Evolutionary conservation across 129 eudicot species (phyloP).

Genomic region (Dittrichia graveolens): DNA sequence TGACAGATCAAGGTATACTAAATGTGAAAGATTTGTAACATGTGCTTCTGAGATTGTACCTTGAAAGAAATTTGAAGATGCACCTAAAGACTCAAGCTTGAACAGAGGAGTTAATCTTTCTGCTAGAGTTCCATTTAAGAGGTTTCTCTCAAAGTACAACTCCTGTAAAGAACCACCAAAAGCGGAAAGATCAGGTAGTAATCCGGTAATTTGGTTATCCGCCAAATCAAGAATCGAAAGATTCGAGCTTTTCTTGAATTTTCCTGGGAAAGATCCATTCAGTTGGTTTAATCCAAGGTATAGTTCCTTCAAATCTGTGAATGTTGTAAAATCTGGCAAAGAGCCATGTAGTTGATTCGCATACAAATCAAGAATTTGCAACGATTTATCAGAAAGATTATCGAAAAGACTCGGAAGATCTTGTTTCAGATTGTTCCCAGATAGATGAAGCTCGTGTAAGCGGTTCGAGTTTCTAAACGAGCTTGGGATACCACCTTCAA

Average conservation of each 20-base stretch:
- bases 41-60: constrained; percentile 40
- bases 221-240: constrained; percentile 39
- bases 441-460: constrained; percentile 29
- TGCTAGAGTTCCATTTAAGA: constrained; percentile 38
- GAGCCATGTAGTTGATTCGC: constrained; percentile 35
- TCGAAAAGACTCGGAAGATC: constrained; percentile 23
- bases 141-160: constrained; percentile 35
- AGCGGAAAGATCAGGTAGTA: constrained; percentile 38
- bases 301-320: constrained; percentile 30
- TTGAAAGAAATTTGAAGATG: constrained; percentile 34
- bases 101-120: constrained; percentile 34
- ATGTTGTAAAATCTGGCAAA: constrained; percentile 39
- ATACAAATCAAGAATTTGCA: constrained; percentile 27
- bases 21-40: constrained; percentile 39
- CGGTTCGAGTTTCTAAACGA: constrained; percentile 30
- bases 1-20: constrained; percentile 19
- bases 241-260: constrained; percentile 31
- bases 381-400: constrained; percentile 20
- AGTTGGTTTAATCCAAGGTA: constrained; percentile 28
- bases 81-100: constrained; percentile 37
- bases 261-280: constrained; percentile 38
- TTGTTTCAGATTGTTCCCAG: constrained; percentile 30
- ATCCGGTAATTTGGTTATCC: constrained; percentile 30
- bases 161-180: constrained; percentile 21
- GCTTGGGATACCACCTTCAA: constrained; percentile 33